Evolutionary conservation across 305 asterid species (phyloP), one percentile per base, ranked within the genome.

Genomic region (Withania somnifera): DNA sequence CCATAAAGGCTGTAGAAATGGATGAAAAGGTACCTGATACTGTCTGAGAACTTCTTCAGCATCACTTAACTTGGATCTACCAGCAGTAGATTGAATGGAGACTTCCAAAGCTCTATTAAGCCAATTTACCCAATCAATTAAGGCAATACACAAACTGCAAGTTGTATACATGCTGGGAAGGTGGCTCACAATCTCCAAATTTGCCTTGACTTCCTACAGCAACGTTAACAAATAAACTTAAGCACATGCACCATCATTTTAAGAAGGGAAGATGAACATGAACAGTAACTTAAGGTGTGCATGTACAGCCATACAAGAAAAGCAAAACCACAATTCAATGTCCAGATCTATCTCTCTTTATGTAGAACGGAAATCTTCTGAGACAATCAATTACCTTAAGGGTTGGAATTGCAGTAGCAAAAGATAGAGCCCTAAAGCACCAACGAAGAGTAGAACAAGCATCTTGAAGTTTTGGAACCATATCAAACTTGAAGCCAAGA

Each of bases 101-200:
- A 93, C 86, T 84, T 90, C 93, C 86, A 94, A 84, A 84, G 98
- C 92, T 73, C 89, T 87, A 87, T 83, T 84, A 82, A 95, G 95
- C 97, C 98, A 93, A 79, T 77, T 85, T 75, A 92, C 78, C 86
- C 97, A 93, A 80, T 89, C 93, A 84, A 87, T 52, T 86, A 95
- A 79, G 50, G 86, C 86, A 81, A 79, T 77, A 81, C 87, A 89
- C 82, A 93, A 81, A 85, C 89, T 79, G 89, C 87, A 84, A 58
- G 97, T 89, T 83, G 88, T 87, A 84, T 85, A 89, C 38, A 82
- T 76, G 79, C 61, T 84, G 52, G 95, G 94, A 79, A 90, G 89
- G 82, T 64, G 86, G 67, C 84, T 82, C 14, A 93, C 92, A 73
- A 89, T 86, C 81, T 89, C 91, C 88, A 94, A 84, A 88, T 86